A percentile compares a stretch with the other conserved stretches of the same genome.
Evolutionary conservation across 352 stramenopile species (phyloP).

Genomic region (Pythium myriotylum): DNA sequence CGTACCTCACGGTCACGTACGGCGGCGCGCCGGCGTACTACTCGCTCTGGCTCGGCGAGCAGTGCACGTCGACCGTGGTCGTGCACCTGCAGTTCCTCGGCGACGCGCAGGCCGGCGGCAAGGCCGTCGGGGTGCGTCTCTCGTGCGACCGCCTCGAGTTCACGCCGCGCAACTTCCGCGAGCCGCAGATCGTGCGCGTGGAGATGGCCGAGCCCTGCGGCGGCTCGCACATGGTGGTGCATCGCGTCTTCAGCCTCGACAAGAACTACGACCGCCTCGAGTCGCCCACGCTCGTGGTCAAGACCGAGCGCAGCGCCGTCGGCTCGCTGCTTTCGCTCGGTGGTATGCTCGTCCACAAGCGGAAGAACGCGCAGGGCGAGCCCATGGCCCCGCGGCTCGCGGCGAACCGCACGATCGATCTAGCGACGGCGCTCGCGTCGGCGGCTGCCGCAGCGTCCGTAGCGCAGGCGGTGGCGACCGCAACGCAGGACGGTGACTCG

Average conservation of each 20-base stretch:
- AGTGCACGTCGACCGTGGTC: slow-evolving; percentile 67
- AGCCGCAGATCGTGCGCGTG: slow-evolving; percentile 69
- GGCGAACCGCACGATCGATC: slow-evolving; percentile 33
- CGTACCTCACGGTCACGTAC: slow-evolving; percentile 57
- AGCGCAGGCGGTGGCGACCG: neutral
- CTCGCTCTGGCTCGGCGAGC: slow-evolving; percentile 53
- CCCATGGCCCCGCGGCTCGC: slow-evolving; percentile 21
- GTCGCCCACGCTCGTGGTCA: slow-evolving; percentile 53
- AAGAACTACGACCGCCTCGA: slow-evolving; percentile 57
- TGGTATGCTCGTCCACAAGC: slow-evolving; percentile 44
- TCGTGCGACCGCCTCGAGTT: slow-evolving; percentile 77
- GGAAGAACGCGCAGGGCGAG: slow-evolving; percentile 39
- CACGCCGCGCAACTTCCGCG: slow-evolving; percentile 51
- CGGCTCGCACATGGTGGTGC: slow-evolving; percentile 54
- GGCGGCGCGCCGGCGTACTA: slow-evolving; percentile 64
- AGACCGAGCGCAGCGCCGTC: slow-evolving; percentile 39
- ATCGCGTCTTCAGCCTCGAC: slow-evolving; percentile 71
- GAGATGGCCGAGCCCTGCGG: slow-evolving; percentile 49
- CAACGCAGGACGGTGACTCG: neutral
- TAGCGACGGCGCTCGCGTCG: slow-evolving; percentile 11
- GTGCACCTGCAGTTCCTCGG: slow-evolving; percentile 63
- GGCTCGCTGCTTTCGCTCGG: slow-evolving; percentile 52
- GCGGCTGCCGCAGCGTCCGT: neutral
- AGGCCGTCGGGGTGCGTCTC: slow-evolving; percentile 34
- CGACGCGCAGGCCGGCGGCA: slow-evolving; percentile 30